These are phyloP conservation scores for Arachis stenosperma DNA, from an alignment of 306 rosid species.

Conservation along the genomic window DNA sequence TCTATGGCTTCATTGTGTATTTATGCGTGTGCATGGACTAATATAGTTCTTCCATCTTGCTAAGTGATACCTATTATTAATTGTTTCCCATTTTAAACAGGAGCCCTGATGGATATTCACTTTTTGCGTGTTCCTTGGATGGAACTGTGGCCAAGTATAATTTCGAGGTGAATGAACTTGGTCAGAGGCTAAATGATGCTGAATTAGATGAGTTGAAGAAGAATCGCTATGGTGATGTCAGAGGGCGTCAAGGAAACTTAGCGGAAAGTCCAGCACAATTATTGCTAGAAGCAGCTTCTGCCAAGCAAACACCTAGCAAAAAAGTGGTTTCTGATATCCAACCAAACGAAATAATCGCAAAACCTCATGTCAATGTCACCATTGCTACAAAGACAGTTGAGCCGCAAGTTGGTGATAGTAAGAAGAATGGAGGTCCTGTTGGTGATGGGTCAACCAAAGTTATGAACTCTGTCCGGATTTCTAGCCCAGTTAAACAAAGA, in stretches of 20 bases:
- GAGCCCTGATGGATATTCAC: slow-evolving; percentile 98
- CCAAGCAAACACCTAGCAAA: slow-evolving; percentile 68
- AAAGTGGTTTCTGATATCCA: slow-evolving; percentile 67
- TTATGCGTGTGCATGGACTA: not conserved
- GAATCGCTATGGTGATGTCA: slow-evolving; percentile 92
- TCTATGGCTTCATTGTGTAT: slow-evolving; percentile 12
- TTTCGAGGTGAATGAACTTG: slow-evolving; percentile 92
- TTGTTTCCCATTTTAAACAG: slow-evolving; percentile 57
- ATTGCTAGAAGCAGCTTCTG: slow-evolving; percentile 91
- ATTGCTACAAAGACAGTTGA: slow-evolving; percentile 56
- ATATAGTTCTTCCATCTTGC: slow-evolving; percentile 15
- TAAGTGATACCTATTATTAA: slow-evolving; percentile 15
- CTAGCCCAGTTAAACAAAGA: slow-evolving; percentile 95
- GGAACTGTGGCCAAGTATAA: slow-evolving; percentile 90
- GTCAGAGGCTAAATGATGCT: slow-evolving; percentile 72
- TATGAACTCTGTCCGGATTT: slow-evolving; percentile 58
- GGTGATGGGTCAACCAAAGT: slow-evolving; percentile 64
- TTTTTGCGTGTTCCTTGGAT: slow-evolving; percentile 97
- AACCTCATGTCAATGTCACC: slow-evolving; percentile 54
- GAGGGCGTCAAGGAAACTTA: slow-evolving; percentile 82
- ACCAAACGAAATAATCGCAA: slow-evolving; percentile 56
- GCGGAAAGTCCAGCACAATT: slow-evolving; percentile 96
- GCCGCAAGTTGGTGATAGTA: slow-evolving; percentile 62
- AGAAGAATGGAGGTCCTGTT: slow-evolving; percentile 59
- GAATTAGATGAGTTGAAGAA: slow-evolving; percentile 90